Evolutionary conservation across 345 rosid species (phyloP), one percentile per base, ranked within the genome.

Genomic region (Microcos paniculata): DNA sequence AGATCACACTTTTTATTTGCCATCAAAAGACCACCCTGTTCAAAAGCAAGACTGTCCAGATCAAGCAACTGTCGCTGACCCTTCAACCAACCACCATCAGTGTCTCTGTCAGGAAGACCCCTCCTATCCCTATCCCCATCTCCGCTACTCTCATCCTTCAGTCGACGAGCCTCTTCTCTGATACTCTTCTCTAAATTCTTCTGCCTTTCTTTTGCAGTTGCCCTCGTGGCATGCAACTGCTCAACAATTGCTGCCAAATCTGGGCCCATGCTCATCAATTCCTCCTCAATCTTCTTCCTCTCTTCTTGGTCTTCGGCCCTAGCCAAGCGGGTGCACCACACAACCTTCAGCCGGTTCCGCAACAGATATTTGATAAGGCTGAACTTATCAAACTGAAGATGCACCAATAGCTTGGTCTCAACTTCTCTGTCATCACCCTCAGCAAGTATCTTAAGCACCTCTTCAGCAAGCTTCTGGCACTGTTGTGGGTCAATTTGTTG

Each of bases 281-380:
- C 97, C 82, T 88, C 93, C 79, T 95, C 97, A 56, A 91, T 95
- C 70, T 76, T 87, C 80, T 85, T 84, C 83, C 91, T 87, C 85
- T 90, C 98, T 23, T 90, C 86, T 59, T 91, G 94, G 79, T 89
- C 97, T 80, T 95, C 91, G 57, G 97, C 93, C 89, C 98, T 89
- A n/a, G 94, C 88, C 85, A 95, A 83, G 35, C 99, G 94, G 23
- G 98, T 95, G 79, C 97, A 93, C 99, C 99, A 93, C 46, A 93
- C 93, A 61, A 93, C 82, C 87, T 95, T 91, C 79, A 93, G 82
- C 80, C 93, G 84, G 76, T 95, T 95, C 42, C 84, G 80, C 71
- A 89, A 62, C 67, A 95, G 84, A 71, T 87, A 85, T 78, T 93
- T 95, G 51, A 95, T 79, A n/a, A 93, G 94, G 79, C 80, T 87